Evolutionary conservation across 2,329 filamentous ascomycete genomes (phyloP).

Genomic region (Ceratocystis colombiana): DNA sequence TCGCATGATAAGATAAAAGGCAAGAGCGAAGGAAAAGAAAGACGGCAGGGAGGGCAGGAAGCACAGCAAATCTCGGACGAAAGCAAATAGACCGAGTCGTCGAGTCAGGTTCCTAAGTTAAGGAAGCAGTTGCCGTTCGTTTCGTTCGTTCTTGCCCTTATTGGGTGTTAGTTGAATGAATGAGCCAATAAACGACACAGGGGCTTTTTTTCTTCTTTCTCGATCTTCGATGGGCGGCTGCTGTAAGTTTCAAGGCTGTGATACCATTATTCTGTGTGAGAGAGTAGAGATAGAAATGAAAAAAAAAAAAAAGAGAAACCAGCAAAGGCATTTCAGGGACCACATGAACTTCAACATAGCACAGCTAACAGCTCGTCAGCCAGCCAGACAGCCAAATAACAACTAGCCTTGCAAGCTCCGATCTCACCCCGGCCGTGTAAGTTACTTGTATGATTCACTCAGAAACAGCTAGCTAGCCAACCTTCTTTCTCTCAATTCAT

Average conservation of each 20-base stretch:
- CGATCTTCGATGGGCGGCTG: too few species aligned
- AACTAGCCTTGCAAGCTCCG: background rate
- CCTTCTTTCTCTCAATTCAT: slow-evolving; percentile 11
- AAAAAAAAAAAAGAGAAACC: background rate
- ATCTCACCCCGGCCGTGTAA: background rate
- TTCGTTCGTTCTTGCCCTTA: slow-evolving; percentile 3
- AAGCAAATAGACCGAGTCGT: slow-evolving; percentile 7
- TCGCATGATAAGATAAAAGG: background rate
- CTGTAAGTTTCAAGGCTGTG: too few species aligned
- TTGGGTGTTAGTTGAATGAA: background rate
- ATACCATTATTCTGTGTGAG: too few species aligned
- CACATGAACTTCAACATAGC: background rate
- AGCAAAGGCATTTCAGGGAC: background rate
- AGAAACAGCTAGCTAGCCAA: slow-evolving; percentile 11
- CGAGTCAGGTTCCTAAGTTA: background rate
- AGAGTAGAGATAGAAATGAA: background rate
- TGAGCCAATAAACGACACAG: background rate
- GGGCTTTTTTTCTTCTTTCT: background rate
- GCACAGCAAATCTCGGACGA: background rate
- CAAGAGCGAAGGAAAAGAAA: background rate
- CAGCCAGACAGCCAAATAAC: too few species aligned
- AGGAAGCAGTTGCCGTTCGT: background rate
- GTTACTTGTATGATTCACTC: slow-evolving; percentile 7
- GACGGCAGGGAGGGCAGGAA: background rate
- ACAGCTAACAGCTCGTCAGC: too few species aligned